phyloP scores from a whole-genome alignment of 805 yeast genomes.

The Kurtzmaniella fragi region DNA sequence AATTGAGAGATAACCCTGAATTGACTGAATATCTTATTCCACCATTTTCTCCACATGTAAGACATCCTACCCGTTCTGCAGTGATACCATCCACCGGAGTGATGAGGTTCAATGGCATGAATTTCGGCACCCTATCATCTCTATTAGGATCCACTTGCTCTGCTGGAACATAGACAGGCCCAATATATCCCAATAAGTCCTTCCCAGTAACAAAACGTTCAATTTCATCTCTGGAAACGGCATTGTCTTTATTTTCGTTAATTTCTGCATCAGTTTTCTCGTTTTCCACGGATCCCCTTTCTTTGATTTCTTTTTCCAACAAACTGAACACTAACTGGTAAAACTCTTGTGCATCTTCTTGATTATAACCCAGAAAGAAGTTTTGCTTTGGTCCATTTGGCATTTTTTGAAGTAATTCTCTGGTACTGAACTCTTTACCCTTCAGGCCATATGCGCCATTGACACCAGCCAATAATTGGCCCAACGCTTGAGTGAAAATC shows the following conservation, averaged over 20 bases:
- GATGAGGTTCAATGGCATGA: constrained; percentile 51
- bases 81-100: constrained; percentile 92
- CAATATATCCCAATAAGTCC: constrained; percentile 51
- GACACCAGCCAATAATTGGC: constrained; percentile 47
- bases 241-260: constrained; percentile 16
- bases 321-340: constrained; percentile 73
- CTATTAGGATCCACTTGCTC: constrained; percentile 71
- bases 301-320: constrained; percentile 49
- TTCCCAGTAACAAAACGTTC: constrained; percentile 31
- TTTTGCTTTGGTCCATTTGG: constrained; percentile 74
- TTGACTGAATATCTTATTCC: constrained; percentile 81
- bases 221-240: constrained; percentile 14
- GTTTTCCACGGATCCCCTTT: constrained; percentile 14
- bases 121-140: constrained; percentile 34
- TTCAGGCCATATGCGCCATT: constrained; percentile 51
- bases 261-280: constrained; percentile 3
- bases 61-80: constrained; percentile 87
- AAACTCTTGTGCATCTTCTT: constrained; percentile 96
- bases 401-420: constrained; percentile 58
- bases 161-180: constrained; percentile 67
- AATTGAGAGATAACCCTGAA: constrained; percentile 66
- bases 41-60: constrained; percentile 88
- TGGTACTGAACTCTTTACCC: constrained; percentile 60
- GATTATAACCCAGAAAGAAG: constrained; percentile 79
- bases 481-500: constrained; percentile 50